Conservation (phyloP, 495 filamentous ascomycete species). For the Aspergillus haitiensis region DNA sequence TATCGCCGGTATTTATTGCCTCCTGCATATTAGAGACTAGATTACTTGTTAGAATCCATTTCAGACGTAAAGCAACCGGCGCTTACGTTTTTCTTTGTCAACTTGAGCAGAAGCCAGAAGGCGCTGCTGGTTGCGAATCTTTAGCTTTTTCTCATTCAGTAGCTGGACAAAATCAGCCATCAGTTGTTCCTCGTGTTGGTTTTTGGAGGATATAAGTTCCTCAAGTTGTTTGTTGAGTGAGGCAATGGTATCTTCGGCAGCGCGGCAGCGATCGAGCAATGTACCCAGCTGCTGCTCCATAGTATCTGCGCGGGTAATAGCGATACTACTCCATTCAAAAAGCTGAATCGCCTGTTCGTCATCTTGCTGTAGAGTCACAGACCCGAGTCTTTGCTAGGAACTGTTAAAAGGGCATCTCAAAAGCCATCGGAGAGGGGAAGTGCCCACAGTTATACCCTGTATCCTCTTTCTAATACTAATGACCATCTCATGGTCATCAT, state of each 20-base stretch:
- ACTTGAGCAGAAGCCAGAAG: constrained; percentile 61
- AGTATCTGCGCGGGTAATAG: constrained; percentile 42
- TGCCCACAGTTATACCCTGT: constrained; percentile 55
- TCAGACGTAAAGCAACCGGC: not conserved
- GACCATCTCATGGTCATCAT: constrained; percentile 39
- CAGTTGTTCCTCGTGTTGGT: constrained; percentile 66
- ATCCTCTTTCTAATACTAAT: constrained; percentile 59
- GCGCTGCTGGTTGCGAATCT: constrained; percentile 79
- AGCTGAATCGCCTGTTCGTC: constrained; percentile 66
- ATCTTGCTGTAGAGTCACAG: constrained; percentile 59
- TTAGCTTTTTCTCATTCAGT: constrained; percentile 87
- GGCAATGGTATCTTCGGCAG: constrained; percentile 49
- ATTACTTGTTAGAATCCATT: not conserved
- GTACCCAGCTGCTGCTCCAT: constrained; percentile 47
- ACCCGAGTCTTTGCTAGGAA: constrained; percentile 66
- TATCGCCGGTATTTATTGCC: constrained; percentile 15
- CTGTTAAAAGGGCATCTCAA: not conserved
- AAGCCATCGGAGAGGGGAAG: not conserved
- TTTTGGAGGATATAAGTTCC: constrained; percentile 65
- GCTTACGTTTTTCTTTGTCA: constrained; percentile 47
- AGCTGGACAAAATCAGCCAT: constrained; percentile 69
- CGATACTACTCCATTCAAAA: constrained; percentile 68
- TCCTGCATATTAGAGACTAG: constrained; percentile 35
- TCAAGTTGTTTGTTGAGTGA: constrained; percentile 59
- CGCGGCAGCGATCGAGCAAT: constrained; percentile 45